These are phyloP conservation scores for Mycena vulgaris DNA, from an alignment of 768 basidiomycete genomes.

Conservation along the genomic window DNA sequence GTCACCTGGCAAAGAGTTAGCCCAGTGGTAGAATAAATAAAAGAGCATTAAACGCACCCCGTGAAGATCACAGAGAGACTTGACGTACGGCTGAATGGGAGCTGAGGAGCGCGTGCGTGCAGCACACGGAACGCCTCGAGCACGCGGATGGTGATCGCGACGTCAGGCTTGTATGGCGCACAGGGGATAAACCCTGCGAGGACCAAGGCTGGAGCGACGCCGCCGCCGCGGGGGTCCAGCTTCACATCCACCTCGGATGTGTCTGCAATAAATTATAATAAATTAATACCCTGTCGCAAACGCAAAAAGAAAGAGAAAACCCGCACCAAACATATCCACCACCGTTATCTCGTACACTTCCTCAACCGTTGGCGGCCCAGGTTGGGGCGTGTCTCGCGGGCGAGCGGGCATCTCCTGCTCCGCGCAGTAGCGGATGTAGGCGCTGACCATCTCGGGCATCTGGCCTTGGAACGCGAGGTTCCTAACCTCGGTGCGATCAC, in stretches of 20 bases:
- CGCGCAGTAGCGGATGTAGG: constrained; percentile 7
- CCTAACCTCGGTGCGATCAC: background rate
- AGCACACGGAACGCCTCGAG: constrained; percentile 31
- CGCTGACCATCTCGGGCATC: background rate
- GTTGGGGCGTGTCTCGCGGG: background rate
- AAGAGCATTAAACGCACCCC: constrained; percentile 13
- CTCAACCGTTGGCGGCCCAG: background rate
- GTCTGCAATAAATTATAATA: background rate
- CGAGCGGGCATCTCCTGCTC: background rate
- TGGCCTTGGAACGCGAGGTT: too few species aligned
- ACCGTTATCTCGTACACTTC: constrained; percentile 3
- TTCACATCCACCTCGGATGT: too few species aligned
- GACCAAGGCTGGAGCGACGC: constrained; percentile 11
- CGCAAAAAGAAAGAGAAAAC: background rate
- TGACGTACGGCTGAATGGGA: constrained; percentile 36
- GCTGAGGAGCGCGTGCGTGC: constrained; percentile 30
- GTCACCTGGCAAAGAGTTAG: constrained; percentile 10
- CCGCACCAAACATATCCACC: constrained; percentile 20
- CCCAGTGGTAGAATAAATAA: constrained; percentile 15
- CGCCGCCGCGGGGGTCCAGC: background rate
- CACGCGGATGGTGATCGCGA: constrained; percentile 21
- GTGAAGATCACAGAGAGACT: constrained; percentile 36
- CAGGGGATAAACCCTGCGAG: constrained; percentile 29
- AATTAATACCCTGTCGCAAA: too few species aligned
- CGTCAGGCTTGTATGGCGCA: constrained; percentile 24